Base-by-base conservation (phyloP, 2,329 filamentous ascomycete species). In the Zopfia rhizophila region DNA sequence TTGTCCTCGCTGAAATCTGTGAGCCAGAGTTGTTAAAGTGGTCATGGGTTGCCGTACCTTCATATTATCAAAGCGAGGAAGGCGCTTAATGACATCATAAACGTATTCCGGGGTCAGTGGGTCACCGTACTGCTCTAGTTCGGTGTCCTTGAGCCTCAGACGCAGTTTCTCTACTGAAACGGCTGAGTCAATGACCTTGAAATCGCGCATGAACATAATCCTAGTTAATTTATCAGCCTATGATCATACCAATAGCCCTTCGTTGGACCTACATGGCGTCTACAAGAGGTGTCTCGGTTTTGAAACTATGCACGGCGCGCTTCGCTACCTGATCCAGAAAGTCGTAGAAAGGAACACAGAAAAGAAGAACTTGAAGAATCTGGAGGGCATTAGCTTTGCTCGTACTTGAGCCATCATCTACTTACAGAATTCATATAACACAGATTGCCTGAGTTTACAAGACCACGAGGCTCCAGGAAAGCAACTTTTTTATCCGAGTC, bases 401-500 rank as follows among this genome's bases (percentile, higher is more conserved):
- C 7, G 7, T 24, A 18, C 11, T 6, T 0, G 22, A 13, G 5
- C 12, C 13, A 5, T 3, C 12, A n/a, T n/a, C 10, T 16, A 77
- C 90, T 76, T 81, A 96, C 93, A 54, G 94, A 97, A 78, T 97
- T 99, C 94, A 99, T 97, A 75, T 99, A 99, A 75, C 94, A 99
- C 90, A 97, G 95, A 69, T 99, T 97, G 37, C 94, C 94, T 28
- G 93, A 95, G 74, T 99, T 99, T 58, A 96, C 89, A 65, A 99
- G 82, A 36, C 94, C 94, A 57, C 93, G 85, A 38, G 94, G 94
- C 74, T 97, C 91, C 38, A 99, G 81, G 65, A 97, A 97, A 13
- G 88, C 80, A 56, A 93, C 78, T 61, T 88, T 90, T 46, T 80
- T 77, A 33, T 81, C 80, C 25, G 79, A 78, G 45, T 84, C 81